Base-by-base conservation (phyloP, 768 basidiomycete genomes). In the Xerocomus spinulosus region DNA sequence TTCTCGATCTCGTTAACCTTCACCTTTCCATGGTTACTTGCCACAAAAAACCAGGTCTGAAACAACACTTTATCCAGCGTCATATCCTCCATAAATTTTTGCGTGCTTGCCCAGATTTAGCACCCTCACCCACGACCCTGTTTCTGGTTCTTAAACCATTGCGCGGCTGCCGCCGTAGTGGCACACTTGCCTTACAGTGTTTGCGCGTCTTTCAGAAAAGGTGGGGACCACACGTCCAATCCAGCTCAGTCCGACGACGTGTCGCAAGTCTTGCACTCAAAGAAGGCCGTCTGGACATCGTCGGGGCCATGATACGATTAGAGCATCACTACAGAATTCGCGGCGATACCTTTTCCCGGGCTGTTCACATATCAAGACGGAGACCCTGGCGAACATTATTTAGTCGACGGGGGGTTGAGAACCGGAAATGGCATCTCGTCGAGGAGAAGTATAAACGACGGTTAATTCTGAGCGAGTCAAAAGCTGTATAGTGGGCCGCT, bases 251-350 rank as follows among this genome's bases (percentile, higher is more conserved):
- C 18, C 74, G 77, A 57, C 76, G 81, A 48, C 78, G 82, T 34
- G 63, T 88, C 44, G 74, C 75, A 5, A 66, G 63, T 34, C 69
- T 85, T 39, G 85, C 84, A 25, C 57, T 83, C 46, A 85, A 82
- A 62, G 79, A 88, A 68, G 78, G 82, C 14, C 75, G 82, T 37
- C 63, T 70, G 51, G 80, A 80, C 56, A 75, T 85, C 48, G 66
- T 61, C 32, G 52, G 44, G 18, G 45, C 52, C 24, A 66, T 69
- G 51, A 40, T 62, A 21, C 53, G 36, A 49, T 42, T 49, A 38
- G 56, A 64, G 33, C 14, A 40, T 29, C 45, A 58, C 17, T 26
- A 46, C 34, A 53, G 48, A 38, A 43, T 44, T 29, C 26, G 35
- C 12, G 35, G 49, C 21, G 43, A 50, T 32, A 4, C 45, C 15